Percentiles rank a stretch among this genome's conserved stretches.
These are phyloP conservation scores for Raphanus raphanistrum DNA, from an alignment of 345 rosid species.

Conservation along the genomic window DNA sequence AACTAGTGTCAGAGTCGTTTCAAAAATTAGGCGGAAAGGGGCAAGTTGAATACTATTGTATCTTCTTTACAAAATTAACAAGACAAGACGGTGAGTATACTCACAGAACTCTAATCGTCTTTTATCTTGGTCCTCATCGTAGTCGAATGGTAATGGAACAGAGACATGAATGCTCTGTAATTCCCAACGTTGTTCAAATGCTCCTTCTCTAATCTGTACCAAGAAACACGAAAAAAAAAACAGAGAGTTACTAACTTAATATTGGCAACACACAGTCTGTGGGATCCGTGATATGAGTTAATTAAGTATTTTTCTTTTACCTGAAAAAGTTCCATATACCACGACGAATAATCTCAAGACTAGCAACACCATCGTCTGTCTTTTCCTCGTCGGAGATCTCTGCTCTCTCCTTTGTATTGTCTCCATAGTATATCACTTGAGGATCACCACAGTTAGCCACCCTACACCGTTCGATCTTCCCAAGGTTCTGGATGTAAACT, in stretches of 20 bases:
- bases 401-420: too few species aligned
- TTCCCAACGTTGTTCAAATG: slow-evolving; percentile 58
- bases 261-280: too few species aligned
- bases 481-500: slow-evolving; percentile 79
- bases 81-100: too few species aligned
- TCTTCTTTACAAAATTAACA: too few species aligned
- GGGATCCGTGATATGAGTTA: background rate
- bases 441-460: slow-evolving; percentile 56
- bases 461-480: slow-evolving; percentile 65
- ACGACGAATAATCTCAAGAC: slow-evolving; percentile 70
- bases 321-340: slow-evolving; percentile 67
- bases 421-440: slow-evolving; percentile 80
- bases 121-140: slow-evolving; percentile 48
- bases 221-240: background rate
- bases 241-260: too few species aligned
- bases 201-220: slow-evolving; percentile 67
- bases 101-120: slow-evolving; percentile 31
- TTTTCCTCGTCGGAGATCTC: too few species aligned
- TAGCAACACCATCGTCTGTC: slow-evolving; percentile 49
- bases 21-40: background rate
- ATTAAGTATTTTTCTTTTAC: slow-evolving; percentile 15
- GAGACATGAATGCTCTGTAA: slow-evolving; percentile 62
- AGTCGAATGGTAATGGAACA: slow-evolving; percentile 62
- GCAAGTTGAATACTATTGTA: background rate
- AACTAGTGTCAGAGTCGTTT: background rate